Conservation (phyloP, 345 rosid species). For the Streptanthus diversifolius region DNA sequence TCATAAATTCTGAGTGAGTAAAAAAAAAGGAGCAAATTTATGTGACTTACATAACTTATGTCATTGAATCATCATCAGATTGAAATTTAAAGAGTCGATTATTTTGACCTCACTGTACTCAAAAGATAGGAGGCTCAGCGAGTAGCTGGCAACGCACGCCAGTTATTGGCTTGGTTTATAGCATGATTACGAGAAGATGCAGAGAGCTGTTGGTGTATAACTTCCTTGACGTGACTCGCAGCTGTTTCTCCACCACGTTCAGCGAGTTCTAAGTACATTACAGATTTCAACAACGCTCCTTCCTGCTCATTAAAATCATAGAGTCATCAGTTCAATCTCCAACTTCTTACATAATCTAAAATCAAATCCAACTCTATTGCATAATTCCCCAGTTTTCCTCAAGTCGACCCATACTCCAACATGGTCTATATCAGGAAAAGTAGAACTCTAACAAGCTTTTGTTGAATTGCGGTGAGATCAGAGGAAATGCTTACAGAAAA, state of each 20-base stretch:
- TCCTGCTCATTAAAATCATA: slow-evolving; percentile 47
- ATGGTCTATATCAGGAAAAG: neutral
- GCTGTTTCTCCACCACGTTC: slow-evolving; percentile 77
- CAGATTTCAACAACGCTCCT: slow-evolving; percentile 73
- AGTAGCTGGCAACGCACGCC: slow-evolving; percentile 50
- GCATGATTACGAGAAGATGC: slow-evolving; percentile 48
- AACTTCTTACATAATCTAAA: neutral
- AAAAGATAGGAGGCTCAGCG: slow-evolving; percentile 21
- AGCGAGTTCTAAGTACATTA: slow-evolving; percentile 84
- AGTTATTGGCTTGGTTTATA: slow-evolving; percentile 52
- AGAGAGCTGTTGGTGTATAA: slow-evolving; percentile 64
- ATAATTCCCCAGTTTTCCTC: neutral
- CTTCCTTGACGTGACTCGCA: slow-evolving; percentile 68
- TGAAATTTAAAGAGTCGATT: neutral
- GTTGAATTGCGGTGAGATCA: neutral
- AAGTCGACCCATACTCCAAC: neutral
- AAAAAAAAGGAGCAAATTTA: neutral
- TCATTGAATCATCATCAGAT: neutral
- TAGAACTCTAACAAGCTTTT: neutral
- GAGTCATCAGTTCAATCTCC: neutral
- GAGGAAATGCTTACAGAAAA: slow-evolving; percentile 53
- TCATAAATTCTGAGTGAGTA: neutral
- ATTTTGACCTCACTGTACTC: neutral
- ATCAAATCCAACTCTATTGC: neutral
- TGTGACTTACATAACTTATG: too few relatives aligned